phyloP scores from a whole-genome alignment of 2,329 filamentous ascomycete genomes.

The Scytalidium sp. region DNA sequence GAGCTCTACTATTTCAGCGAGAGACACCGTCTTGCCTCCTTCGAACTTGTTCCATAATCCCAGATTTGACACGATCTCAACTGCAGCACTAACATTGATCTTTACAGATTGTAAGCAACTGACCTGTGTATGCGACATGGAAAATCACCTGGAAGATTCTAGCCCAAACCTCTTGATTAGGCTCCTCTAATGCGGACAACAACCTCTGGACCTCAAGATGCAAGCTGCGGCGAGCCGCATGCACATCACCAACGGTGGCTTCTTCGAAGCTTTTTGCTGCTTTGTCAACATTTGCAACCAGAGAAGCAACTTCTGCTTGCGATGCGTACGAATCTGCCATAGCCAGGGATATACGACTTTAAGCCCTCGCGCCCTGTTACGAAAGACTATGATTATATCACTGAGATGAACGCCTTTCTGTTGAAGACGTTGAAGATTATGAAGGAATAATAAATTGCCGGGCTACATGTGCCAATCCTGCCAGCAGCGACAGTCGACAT shows the following conservation, averaged over 20 bases:
- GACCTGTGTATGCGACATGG: not conserved
- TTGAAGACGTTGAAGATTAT: no score
- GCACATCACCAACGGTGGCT: slow-evolving; percentile 8
- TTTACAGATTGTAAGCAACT: slow-evolving; percentile 5
- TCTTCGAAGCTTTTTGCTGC: slow-evolving; percentile 12
- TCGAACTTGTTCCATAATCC: slow-evolving; percentile 17
- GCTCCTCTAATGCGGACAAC: slow-evolving; percentile 18
- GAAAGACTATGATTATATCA: no score
- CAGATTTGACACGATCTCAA: slow-evolving; percentile 17
- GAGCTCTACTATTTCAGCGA: slow-evolving; percentile 13
- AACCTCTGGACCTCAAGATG: slow-evolving; percentile 18
- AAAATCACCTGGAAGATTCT: slow-evolving; percentile 16
- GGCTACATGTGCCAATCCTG: no score
- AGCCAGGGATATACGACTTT: no score
- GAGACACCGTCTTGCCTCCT: slow-evolving; percentile 13
- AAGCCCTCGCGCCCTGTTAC: no score
- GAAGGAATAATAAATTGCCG: no score
- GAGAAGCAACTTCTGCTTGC: slow-evolving; percentile 9
- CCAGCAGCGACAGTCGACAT: no score
- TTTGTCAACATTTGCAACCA: slow-evolving; percentile 14
- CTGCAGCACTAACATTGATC: slow-evolving; percentile 18
- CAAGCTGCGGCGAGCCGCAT: slow-evolving; percentile 15
- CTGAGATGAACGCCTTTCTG: no score
- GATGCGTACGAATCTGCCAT: slow-evolving; percentile 14
- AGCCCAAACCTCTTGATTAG: slow-evolving; percentile 21